Evolutionary conservation across 129 eudicot genomes (phyloP).

Genomic region (Centrapalus pauciflorus): DNA sequence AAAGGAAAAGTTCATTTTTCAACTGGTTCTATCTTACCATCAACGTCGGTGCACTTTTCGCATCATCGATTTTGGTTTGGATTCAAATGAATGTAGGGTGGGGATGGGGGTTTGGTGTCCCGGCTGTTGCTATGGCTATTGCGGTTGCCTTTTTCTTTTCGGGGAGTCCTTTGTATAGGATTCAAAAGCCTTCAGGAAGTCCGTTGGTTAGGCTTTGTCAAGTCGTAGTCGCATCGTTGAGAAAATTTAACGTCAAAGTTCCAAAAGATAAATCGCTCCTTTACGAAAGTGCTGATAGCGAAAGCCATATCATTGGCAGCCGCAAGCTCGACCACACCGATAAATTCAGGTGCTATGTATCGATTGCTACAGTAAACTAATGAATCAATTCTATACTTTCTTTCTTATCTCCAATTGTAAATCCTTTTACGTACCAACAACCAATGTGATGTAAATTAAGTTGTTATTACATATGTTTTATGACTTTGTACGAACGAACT

Average conservation of each 20-base stretch:
- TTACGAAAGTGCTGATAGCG: conserved; percentile 57
- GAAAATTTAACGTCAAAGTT: conserved; percentile 43
- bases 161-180: conserved; percentile 57
- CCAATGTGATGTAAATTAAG: neutral
- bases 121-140: conserved; percentile 79
- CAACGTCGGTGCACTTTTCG: conserved; percentile 76
- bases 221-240: conserved; percentile 65
- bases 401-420: no score
- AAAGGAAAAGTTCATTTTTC: conserved; percentile 78
- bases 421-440: no score
- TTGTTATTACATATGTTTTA: no score
- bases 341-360: conserved; percentile 44
- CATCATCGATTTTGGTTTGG: conserved; percentile 68
- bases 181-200: conserved; percentile 78
- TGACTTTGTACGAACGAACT: neutral
- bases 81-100: conserved; percentile 85
- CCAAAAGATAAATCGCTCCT: conserved; percentile 61
- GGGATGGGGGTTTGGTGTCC: conserved; percentile 90
- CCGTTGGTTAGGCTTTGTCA: conserved; percentile 66
- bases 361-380: neutral
- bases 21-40: conserved; percentile 86
- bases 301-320: conserved; percentile 61
- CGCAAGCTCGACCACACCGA: conserved; percentile 80
- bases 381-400: neutral
- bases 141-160: conserved; percentile 68